A percentile compares a stretch with the other conserved stretches of the same genome.
Conservation (phyloP, 441 rosid genomes). For the Biscutella laevigata region DNA sequence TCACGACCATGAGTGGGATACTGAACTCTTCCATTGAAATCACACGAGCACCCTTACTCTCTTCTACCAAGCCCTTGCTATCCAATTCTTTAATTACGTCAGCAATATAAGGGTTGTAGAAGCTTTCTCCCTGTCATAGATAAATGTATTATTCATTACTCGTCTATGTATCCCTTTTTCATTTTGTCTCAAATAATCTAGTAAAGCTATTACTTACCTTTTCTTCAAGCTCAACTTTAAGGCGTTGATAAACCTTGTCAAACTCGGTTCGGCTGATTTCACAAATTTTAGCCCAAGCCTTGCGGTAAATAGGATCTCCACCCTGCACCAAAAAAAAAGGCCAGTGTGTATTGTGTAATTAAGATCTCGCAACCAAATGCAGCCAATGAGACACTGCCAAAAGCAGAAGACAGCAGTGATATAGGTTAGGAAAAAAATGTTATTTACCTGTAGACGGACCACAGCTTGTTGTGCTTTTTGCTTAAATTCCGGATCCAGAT, state of each 20-base stretch:
- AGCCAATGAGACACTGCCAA: neutral
- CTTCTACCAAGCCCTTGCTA: constrained; percentile 61
- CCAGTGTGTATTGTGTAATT: neutral
- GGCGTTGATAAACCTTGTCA: constrained; percentile 61
- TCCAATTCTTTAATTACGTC: constrained; percentile 41
- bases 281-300: constrained; percentile 80
- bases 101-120: constrained; percentile 72
- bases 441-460: constrained; percentile 78
- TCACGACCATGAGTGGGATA: constrained; percentile 85
- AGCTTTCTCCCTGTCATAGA: constrained; percentile 80
- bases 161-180: neutral
- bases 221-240: constrained; percentile 69
- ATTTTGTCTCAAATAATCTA: neutral
- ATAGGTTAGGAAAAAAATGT: neutral
- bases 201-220: constrained; percentile 36
- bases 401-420: neutral
- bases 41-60: constrained; percentile 87
- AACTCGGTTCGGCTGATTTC: constrained; percentile 80
- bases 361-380: neutral
- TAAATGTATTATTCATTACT: neutral
- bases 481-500: constrained; percentile 58
- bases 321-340: constrained; percentile 34
- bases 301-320: constrained; percentile 62
- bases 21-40: constrained; percentile 58
- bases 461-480: constrained; percentile 86